phyloP scores from a whole-genome alignment of 176 grass and related monocot genomes.

The Oryza punctata region DNA sequence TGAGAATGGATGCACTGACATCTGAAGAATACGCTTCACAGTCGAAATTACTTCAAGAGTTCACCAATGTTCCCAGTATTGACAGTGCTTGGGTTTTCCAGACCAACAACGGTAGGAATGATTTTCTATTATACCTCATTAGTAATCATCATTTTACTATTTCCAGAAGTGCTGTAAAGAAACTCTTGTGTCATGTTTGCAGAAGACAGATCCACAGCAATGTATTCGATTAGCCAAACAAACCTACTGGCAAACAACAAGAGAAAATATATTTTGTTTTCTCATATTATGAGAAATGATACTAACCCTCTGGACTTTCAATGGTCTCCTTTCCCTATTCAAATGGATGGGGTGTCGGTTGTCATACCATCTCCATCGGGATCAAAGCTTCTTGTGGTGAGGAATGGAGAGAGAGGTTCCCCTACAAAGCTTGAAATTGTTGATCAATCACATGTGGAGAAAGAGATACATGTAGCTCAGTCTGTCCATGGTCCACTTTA shows the following conservation, averaged over 20 bases:
- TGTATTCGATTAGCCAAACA: slow-evolving; percentile 58
- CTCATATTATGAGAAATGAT: slow-evolving; percentile 45
- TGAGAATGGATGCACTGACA: slow-evolving; percentile 41
- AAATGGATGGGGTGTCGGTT: slow-evolving; percentile 50
- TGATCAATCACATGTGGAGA: slow-evolving; percentile 47
- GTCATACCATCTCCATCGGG: slow-evolving; percentile 56
- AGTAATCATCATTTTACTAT: neutral
- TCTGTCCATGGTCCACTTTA: slow-evolving; percentile 65
- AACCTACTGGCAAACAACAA: slow-evolving; percentile 56
- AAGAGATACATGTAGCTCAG: slow-evolving; percentile 45
- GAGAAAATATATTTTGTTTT: slow-evolving; percentile 51
- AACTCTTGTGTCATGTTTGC: slow-evolving; percentile 21
- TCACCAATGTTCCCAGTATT: slow-evolving; percentile 54
- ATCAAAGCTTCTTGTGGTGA: slow-evolving; percentile 62
- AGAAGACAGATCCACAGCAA: slow-evolving; percentile 54
- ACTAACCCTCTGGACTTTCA: slow-evolving; percentile 40
- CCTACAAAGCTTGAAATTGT: slow-evolving; percentile 64
- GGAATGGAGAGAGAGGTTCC: slow-evolving; percentile 54
- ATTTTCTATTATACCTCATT: neutral
- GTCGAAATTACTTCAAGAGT: slow-evolving; percentile 56
- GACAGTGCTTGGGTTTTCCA: slow-evolving; percentile 68
- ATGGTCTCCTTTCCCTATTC: slow-evolving; percentile 73
- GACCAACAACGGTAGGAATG: slow-evolving; percentile 32
- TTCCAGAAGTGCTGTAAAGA: neutral
- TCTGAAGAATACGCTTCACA: slow-evolving; percentile 57